A percentile compares a stretch with the other conserved stretches of the same genome.
Evolutionary conservation across 2,329 filamentous ascomycete species (phyloP).

Genomic region (Pseudogymnoascus sp.): DNA sequence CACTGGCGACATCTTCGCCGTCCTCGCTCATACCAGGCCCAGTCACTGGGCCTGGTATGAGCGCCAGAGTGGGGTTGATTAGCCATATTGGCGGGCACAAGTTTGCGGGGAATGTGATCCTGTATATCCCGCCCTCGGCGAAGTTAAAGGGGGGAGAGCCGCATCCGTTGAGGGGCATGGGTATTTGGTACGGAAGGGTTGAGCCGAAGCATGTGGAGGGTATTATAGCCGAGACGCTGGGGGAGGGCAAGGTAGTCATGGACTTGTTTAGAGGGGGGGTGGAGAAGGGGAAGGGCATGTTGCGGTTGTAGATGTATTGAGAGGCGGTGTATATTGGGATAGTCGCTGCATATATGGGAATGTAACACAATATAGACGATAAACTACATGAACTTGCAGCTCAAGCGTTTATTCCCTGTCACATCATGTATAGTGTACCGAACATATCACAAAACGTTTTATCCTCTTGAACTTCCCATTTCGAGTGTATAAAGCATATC

Average conservation of each 20-base stretch:
- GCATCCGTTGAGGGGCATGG: constrained; percentile 61
- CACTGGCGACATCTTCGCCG: not conserved
- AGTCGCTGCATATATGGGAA: not conserved
- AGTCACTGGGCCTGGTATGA: constrained; percentile 18
- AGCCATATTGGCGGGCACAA: constrained; percentile 82
- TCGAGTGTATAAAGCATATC: not conserved
- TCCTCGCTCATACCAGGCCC: too few relatives aligned
- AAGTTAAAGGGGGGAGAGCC: constrained; percentile 35
- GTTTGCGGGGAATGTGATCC: constrained; percentile 76
- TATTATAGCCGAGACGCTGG: constrained; percentile 64
- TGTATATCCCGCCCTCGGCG: constrained; percentile 62
- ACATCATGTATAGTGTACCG: too few relatives aligned
- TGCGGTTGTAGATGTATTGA: not conserved
- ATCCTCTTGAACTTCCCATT: constrained; percentile 1
- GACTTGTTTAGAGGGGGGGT: constrained; percentile 65
- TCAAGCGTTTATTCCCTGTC: not conserved
- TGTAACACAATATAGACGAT: not conserved
- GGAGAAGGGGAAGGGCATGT: not conserved
- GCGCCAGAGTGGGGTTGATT: constrained; percentile 61
- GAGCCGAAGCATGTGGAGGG: constrained; percentile 71
- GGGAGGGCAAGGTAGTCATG: constrained; percentile 59
- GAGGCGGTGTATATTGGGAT: not conserved
- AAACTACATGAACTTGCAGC: not conserved
- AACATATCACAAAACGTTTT: not conserved
- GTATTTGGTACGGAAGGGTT: constrained; percentile 78